A percentile compares a stretch with the other conserved stretches of the same genome.
These are phyloP conservation scores for Maudiozyma turicensis DNA, from an alignment of 805 yeast species.

Conservation along the genomic window DNA sequence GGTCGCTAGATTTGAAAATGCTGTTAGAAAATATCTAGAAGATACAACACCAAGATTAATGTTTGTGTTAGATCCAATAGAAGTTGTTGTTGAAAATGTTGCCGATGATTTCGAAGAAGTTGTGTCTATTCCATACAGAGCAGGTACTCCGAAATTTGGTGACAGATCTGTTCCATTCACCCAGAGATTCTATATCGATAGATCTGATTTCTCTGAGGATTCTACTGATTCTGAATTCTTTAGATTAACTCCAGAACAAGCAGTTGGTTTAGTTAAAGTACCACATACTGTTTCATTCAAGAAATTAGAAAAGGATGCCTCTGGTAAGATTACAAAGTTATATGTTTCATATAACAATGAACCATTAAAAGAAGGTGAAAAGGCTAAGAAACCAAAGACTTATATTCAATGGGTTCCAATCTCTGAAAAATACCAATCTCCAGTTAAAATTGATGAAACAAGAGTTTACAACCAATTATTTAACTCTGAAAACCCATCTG, in stretches of 20 bases:
- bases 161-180: slow-evolving; percentile 68
- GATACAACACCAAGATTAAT: slow-evolving; percentile 87
- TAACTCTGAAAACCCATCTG: slow-evolving; percentile 82
- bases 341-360: slow-evolving; percentile 72
- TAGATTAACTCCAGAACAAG: slow-evolving; percentile 87
- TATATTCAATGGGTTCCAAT: slow-evolving; percentile 95
- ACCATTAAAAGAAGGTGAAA: slow-evolving; percentile 15
- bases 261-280: slow-evolving; percentile 89
- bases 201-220: slow-evolving; percentile 73
- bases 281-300: slow-evolving; percentile 73
- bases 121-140: slow-evolving; percentile 79
- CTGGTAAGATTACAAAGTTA: slow-evolving; percentile 59
- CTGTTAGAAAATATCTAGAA: slow-evolving; percentile 82
- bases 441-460: slow-evolving; percentile 60
- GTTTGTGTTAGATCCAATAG: slow-evolving; percentile 84
- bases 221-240: slow-evolving; percentile 59
- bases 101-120: slow-evolving; percentile 62
- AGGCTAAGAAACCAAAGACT: slow-evolving; percentile 78
- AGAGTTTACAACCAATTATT: slow-evolving; percentile 83
- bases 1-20: slow-evolving; percentile 76
- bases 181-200: slow-evolving; percentile 72
- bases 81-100: slow-evolving; percentile 72
- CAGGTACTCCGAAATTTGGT: slow-evolving; percentile 72
- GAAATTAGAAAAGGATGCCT: slow-evolving; percentile 44
- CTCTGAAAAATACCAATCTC: slow-evolving; percentile 48